Percentiles rank a stretch among this genome's conserved stretches.
Evolutionary conservation across 768 basidiomycete genomes (phyloP).

Genomic region (Kwoniella heveanensis): DNA sequence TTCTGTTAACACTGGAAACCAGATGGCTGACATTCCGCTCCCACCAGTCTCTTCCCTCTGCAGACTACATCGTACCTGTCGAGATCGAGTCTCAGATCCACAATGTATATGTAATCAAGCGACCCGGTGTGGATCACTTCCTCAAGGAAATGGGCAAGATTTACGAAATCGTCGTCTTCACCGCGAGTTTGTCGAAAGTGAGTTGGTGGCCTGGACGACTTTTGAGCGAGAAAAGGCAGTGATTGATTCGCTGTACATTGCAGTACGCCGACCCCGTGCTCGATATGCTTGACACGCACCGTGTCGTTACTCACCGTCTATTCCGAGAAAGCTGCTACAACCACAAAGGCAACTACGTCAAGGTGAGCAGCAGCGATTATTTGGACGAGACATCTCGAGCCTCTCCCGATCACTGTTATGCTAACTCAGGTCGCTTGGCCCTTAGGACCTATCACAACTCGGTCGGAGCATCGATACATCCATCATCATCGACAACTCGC

Average conservation of each 20-base stretch:
- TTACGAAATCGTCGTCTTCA: conserved; percentile 97
- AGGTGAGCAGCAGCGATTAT: conserved; percentile 63
- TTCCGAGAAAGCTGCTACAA: conserved; percentile 99
- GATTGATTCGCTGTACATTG: conserved; percentile 5
- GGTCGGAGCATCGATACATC: conserved; percentile 90
- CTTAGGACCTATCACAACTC: conserved; percentile 91
- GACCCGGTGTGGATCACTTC: conserved; percentile 96
- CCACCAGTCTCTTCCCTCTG: conserved; percentile 80
- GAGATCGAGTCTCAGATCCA: conserved; percentile 99
- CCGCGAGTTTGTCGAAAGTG: conserved; percentile 95
- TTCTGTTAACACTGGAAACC: too few species aligned
- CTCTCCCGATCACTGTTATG: too few species aligned
- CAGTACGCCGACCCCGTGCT: conserved; percentile 98
- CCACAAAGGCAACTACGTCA: conserved; percentile 98
- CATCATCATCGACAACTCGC: conserved; percentile 98
- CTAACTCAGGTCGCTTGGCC: too few species aligned
- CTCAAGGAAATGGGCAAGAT: conserved; percentile 97
- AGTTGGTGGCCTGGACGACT: too few species aligned
- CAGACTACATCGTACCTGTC: conserved; percentile 97
- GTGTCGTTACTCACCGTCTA: conserved; percentile 87
- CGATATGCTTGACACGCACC: conserved; percentile 91
- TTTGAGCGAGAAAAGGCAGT: too few species aligned
- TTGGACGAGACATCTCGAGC: too few species aligned
- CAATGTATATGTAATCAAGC: conserved; percentile 98
- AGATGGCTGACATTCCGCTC: not conserved